Evolutionary conservation across 2,329 filamentous ascomycete genomes (phyloP).

Genomic region (Zalaria obscura): DNA sequence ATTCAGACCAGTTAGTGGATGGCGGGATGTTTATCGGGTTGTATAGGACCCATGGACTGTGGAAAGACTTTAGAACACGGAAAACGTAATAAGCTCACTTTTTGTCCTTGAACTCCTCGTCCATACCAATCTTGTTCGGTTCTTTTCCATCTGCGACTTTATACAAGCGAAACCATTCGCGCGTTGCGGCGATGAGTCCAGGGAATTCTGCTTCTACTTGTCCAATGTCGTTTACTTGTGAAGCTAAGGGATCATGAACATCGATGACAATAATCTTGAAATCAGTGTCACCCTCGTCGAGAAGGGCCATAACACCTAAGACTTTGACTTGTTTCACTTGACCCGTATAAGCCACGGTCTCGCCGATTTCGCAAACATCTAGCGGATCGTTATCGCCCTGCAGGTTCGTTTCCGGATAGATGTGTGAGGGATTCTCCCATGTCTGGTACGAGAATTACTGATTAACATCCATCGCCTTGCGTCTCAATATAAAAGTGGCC

Average conservation of each 20-base stretch:
- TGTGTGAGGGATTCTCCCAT: constrained; percentile 93
- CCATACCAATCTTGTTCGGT: constrained; percentile 99
- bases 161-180: constrained; percentile 99
- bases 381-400: constrained; percentile 99
- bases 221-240: constrained; percentile 97
- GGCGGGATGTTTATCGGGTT: no score
- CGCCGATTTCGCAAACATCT: constrained; percentile 98
- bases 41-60: no score
- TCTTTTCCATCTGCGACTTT: constrained; percentile 99
- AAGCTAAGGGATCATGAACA: constrained; percentile 87
- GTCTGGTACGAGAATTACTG: constrained; percentile 44
- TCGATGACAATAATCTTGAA: constrained; percentile 99
- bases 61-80: no score
- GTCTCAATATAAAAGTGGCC: no score
- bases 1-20: no score
- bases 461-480: background rate
- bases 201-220: constrained; percentile 97
- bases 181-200: constrained; percentile 90
- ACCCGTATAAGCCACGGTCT: constrained; percentile 88
- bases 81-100: constrained; percentile 95
- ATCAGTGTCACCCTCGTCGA: constrained; percentile 99
- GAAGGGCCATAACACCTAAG: constrained; percentile 95
- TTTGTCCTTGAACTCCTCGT: constrained; percentile 99
- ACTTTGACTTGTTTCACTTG: constrained; percentile 99
- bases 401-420: constrained; percentile 98